Conservation (phyloP, 805 yeast genomes). For the Kodamaea kaohsiungensis region DNA sequence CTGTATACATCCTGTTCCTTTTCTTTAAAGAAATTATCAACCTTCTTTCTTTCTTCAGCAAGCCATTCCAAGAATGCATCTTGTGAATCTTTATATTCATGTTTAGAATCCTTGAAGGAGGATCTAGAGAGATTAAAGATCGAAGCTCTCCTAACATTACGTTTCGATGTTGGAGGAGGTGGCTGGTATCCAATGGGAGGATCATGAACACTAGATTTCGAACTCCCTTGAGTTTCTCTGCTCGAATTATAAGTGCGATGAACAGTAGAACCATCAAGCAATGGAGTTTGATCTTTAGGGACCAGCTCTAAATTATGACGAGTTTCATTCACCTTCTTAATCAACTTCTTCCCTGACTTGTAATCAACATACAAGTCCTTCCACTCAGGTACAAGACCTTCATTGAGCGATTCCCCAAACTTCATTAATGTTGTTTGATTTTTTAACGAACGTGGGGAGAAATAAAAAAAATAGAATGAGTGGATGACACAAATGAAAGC, state of each 20-base stretch:
- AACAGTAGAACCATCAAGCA: constrained; percentile 8
- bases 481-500: not conserved
- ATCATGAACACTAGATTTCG: constrained; percentile 20
- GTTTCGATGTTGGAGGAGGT: constrained; percentile 9
- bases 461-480: not conserved
- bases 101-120: constrained; percentile 19
- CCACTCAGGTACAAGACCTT: constrained; percentile 86
- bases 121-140: constrained; percentile 23
- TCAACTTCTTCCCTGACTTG: constrained; percentile 56
- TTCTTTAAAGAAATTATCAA: constrained; percentile 59
- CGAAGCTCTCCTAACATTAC: constrained; percentile 17
- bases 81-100: constrained; percentile 17
- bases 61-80: constrained; percentile 65
- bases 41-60: constrained; percentile 57
- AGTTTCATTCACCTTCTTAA: constrained; percentile 36
- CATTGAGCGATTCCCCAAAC: constrained; percentile 65
- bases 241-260: constrained; percentile 21
- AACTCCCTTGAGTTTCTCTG: constrained; percentile 13
- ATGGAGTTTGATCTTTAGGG: constrained; percentile 7
- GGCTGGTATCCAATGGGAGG: not conserved
- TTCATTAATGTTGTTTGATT: constrained; percentile 48
- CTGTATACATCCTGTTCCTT: constrained; percentile 62
- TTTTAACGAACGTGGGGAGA: not conserved
- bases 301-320: not conserved
- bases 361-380: constrained; percentile 76